Base-by-base conservation (phyloP, 768 basidiomycete species). In the Amanita pseudoporphyria region DNA sequence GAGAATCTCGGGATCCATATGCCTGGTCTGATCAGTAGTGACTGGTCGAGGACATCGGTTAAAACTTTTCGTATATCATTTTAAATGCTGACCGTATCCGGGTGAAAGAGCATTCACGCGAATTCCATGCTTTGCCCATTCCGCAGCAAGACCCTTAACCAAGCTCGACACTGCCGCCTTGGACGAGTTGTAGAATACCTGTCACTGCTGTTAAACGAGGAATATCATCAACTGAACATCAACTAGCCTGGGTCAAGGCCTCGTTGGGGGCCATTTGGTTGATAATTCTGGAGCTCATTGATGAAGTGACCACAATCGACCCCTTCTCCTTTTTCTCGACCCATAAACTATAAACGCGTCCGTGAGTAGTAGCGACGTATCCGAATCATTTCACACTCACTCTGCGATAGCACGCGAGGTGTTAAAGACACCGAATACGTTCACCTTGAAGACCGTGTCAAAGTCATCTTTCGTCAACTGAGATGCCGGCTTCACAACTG, bases 351-450 rank as follows among this genome's bases (percentile, higher is more conserved):
- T 0, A 16, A n/a, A 9, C 26, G 16, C 41, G 19, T 19, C 9
- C 5, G 3, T 46, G 2, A 28, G 9, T 13, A 6, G 24, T 5
- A 30, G 18, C 21, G n/a, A n/a, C n/a, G 45, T 2, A 14, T 40
- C 6, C 30, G 12, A 9, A 2, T 9, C 7, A 21, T 18, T 30
- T 19, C 1, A 13, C 3, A 56, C 70, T 9, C 52, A 78, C 77
- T 73, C 72, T 1, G 80, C 79, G 14, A 72, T 75, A 2, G 77
- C 81, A 10, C 77, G 71, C 14, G 75, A 72, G 4, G 73, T 74
- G 53, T 83, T 82, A 68, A 82, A 82, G 1, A 81, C 82, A 1
- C 82, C 82, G 24, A 72, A 75, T 6, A 84, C 81, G 52, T 84
- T 85, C 13, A 77, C 74, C 43, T 70, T 68, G 53, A 72, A 83